Conservation (phyloP, 2,329 filamentous ascomycete genomes). For the Taxawa tesnikishii region DNA sequence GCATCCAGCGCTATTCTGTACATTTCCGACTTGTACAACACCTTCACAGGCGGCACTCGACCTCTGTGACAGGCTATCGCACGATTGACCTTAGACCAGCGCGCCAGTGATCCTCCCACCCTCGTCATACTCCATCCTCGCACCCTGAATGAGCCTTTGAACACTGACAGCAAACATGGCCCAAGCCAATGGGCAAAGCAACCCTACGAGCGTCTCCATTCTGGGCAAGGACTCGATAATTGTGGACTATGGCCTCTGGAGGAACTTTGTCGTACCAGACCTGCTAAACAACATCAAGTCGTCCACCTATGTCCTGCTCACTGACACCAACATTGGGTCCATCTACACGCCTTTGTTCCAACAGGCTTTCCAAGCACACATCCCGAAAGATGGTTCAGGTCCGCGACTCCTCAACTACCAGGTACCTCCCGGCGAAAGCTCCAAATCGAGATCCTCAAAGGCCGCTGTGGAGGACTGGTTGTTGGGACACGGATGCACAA, state of each 20-base stretch:
- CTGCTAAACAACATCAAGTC: constrained; percentile 65
- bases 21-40: no score
- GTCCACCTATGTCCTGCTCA: constrained; percentile 91
- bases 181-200: neutral
- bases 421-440: constrained; percentile 83
- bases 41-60: no score
- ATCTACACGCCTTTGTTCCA: constrained; percentile 72
- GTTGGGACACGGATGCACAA: constrained; percentile 78
- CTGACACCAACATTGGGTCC: constrained; percentile 80
- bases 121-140: no score
- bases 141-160: no score
- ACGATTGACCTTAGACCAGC: no score
- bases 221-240: constrained; percentile 83
- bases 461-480: constrained; percentile 97
- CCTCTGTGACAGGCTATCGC: no score
- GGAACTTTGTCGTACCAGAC: constrained; percentile 67
- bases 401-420: constrained; percentile 67
- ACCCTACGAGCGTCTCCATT: constrained; percentile 59
- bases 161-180: neutral
- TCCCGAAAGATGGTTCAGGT: constrained; percentile 30
- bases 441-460: constrained; percentile 87
- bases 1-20: no score
- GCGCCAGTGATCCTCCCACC: no score
- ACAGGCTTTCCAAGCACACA: constrained; percentile 43
- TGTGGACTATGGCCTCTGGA: constrained; percentile 85